These are phyloP conservation scores for Ampelocalamus luodianensis DNA, from an alignment of 176 grass and related monocot genomes.

Conservation along the genomic window DNA sequence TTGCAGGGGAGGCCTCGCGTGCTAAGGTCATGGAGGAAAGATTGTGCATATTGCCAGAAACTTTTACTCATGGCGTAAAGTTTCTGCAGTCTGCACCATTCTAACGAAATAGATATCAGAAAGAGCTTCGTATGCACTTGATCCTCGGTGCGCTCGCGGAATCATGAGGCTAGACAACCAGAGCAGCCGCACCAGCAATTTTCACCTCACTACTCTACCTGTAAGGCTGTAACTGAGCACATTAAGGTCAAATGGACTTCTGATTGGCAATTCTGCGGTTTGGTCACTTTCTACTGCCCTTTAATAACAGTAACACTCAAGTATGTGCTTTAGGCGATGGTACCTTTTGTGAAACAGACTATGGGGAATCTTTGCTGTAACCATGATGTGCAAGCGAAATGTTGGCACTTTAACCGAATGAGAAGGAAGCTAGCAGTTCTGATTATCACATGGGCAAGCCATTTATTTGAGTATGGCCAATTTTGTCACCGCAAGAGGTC, in stretches of 20 bases:
- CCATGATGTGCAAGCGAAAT: slow-evolving; percentile 58
- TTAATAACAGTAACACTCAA: slow-evolving; percentile 52
- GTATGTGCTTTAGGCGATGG: slow-evolving; percentile 57
- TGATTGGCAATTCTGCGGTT: slow-evolving; percentile 22
- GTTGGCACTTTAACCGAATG: slow-evolving; percentile 61
- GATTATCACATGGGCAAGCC: slow-evolving; percentile 46
- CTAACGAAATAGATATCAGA: slow-evolving; percentile 8
- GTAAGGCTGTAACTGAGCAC: slow-evolving; percentile 21
- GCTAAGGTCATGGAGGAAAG: not conserved
- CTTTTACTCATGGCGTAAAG: slow-evolving; percentile 31
- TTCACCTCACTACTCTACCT: slow-evolving; percentile 8
- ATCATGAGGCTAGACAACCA: slow-evolving; percentile 40
- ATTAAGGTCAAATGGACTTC: slow-evolving; percentile 37
- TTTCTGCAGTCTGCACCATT: slow-evolving; percentile 30
- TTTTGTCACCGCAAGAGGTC: slow-evolving; percentile 22
- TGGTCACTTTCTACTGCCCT: slow-evolving; percentile 38
- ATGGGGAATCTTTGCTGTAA: slow-evolving; percentile 66
- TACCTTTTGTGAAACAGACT: slow-evolving; percentile 62
- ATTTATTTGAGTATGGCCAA: slow-evolving; percentile 19
- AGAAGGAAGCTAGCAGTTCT: slow-evolving; percentile 57
- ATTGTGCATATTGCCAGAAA: slow-evolving; percentile 15
- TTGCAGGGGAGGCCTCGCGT: slow-evolving; percentile 25
- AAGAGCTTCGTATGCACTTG: slow-evolving; percentile 17
- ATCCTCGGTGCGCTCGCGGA: slow-evolving; percentile 28
- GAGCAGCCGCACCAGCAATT: slow-evolving; percentile 15